phyloP scores from a whole-genome alignment of 352 stramenopile species.

The Blastocystis sp. region DNA sequence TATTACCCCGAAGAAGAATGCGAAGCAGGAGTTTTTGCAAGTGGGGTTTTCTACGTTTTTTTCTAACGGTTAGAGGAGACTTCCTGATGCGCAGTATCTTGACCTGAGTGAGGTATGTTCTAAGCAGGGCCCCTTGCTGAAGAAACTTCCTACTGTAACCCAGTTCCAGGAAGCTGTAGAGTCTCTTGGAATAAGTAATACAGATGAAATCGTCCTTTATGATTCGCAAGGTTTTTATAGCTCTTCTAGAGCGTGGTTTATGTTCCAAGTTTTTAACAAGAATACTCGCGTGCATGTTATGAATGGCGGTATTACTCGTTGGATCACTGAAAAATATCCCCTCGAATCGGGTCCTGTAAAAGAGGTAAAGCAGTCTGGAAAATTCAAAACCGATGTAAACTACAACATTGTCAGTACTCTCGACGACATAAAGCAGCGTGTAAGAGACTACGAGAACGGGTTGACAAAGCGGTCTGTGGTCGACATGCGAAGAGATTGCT shows the following conservation, averaged over 20 bases:
- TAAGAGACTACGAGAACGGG: conserved; percentile 18
- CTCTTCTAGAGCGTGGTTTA: conserved; percentile 31
- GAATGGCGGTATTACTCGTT: conserved; percentile 49
- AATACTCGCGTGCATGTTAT: conserved; percentile 51
- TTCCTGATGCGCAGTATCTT: conserved; percentile 12
- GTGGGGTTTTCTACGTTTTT: not conserved
- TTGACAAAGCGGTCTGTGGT: conserved; percentile 5
- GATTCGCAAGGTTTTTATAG: conserved; percentile 47
- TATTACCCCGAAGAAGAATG: not conserved
- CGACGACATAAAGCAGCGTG: conserved; percentile 16
- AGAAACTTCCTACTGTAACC: conserved; percentile 17
- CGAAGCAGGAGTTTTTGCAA: not conserved
- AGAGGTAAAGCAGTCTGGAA: not conserved
- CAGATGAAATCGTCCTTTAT: conserved; percentile 53
- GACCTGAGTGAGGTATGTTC: not conserved
- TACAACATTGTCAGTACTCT: not conserved
- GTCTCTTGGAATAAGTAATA: conserved; percentile 31
- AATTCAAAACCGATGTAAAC: not conserved
- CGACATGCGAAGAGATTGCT: not conserved
- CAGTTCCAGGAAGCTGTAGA: conserved; percentile 52
- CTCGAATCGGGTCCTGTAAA: conserved; percentile 32
- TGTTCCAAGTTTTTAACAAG: conserved; percentile 55
- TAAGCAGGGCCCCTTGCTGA: not conserved
- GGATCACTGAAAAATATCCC: conserved; percentile 26
- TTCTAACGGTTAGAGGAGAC: not conserved